Base-by-base conservation (phyloP, 2,329 filamentous ascomycete species). In the Balansia obtecta region DNA sequence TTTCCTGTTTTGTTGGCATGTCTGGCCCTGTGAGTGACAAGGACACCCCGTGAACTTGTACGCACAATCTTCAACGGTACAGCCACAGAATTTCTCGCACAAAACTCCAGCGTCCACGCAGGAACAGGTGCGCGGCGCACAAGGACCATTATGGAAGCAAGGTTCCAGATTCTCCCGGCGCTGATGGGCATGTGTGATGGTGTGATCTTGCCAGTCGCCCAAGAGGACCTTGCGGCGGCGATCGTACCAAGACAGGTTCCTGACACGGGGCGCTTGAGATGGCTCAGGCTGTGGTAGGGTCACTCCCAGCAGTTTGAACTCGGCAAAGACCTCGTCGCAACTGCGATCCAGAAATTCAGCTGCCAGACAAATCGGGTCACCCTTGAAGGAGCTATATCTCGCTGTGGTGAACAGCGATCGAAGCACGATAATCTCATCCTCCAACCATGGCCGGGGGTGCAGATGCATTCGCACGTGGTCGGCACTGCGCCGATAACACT, bases 21-120 rank as follows among this genome's bases (percentile, higher is more conserved):
- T 74, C 61, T 78, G 77, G 49, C 85, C 85, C 7, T 68, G 68
- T 0, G 69, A 68, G 46, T 80, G 71, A 59, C 86, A 91, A 2
- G 73, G 74, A 60, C 82, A 85, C 2, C 82, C 82, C 0, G 79
- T 83, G 56, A 83, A 85, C 52, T 82, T 81, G 56, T 78, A 75
- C 33, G 75, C 73, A 53, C 82, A 85, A 15, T 61, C 71, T 10
- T 79, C 74, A 3, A 73, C 71, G 0, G 77, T 75, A 57, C 82
- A 86, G 10, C 73, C 71, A 54, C 86, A 91, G 53, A 80, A 82
- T 56, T 84, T 85, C 56, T 90, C 86, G 60, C 86, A 91, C 16
- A 84, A 73, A 18, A 88, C 68, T 15, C 73, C 72, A 10, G 75
- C 70, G 45, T 72, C 64, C 15, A 78, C 80, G 59, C 86, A 91